Evolutionary conservation across 768 basidiomycete species (phyloP).

Genomic region (Mycena crocata): DNA sequence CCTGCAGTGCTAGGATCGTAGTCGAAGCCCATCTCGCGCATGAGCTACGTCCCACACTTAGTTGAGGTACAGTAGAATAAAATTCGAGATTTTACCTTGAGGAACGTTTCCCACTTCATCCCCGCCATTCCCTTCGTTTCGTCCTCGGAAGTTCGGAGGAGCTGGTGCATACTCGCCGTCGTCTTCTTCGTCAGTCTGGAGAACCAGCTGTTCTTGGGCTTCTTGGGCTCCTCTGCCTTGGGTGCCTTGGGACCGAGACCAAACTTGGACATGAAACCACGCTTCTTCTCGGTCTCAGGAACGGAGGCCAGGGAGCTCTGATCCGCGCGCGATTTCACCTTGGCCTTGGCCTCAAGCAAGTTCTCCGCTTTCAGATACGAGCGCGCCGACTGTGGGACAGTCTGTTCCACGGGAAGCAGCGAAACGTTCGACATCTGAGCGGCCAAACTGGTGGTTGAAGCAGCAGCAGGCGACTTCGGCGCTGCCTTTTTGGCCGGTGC

Average conservation of each 20-base stretch:
- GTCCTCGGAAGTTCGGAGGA: conserved; percentile 67
- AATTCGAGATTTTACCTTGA: conserved; percentile 66
- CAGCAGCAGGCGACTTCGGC: conserved; percentile 27
- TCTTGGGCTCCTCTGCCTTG: conserved; percentile 51
- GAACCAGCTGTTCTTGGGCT: conserved; percentile 67
- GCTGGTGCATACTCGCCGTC: conserved; percentile 69
- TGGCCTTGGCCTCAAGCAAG: conserved; percentile 62
- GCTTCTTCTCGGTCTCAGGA: conserved; percentile 52
- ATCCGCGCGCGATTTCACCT: conserved; percentile 78
- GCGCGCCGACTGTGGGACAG: conserved; percentile 73
- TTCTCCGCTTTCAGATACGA: conserved; percentile 73
- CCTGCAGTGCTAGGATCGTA: conserved; percentile 83
- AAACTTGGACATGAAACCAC: conserved; percentile 66
- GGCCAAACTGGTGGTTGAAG: conserved; percentile 20
- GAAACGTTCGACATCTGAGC: conserved; percentile 38
- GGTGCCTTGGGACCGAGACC: conserved; percentile 47
- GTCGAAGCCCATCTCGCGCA: conserved; percentile 83
- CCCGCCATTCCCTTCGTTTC: conserved; percentile 64
- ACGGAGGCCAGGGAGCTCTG: conserved; percentile 59
- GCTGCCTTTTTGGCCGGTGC: conserved; percentile 36
- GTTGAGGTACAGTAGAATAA: background rate
- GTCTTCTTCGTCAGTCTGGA: conserved; percentile 70
- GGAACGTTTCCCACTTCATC: conserved; percentile 86
- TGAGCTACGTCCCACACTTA: conserved; percentile 57
- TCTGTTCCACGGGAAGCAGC: conserved; percentile 59